Conservation (phyloP, 2,329 filamentous ascomycete species). For the Fusarium anthophilum region DNA sequence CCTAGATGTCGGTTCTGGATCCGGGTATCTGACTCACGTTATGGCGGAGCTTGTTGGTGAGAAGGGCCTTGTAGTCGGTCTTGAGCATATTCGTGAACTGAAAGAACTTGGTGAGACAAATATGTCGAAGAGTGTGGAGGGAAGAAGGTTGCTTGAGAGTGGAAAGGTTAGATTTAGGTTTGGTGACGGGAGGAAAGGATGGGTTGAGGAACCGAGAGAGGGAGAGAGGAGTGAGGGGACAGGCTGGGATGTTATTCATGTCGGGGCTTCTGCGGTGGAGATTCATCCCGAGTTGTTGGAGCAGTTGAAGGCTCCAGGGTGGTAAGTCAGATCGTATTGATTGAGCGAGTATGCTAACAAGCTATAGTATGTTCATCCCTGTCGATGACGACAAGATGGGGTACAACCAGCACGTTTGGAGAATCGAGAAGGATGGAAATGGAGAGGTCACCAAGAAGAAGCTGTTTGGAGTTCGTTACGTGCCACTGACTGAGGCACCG, state of each 20-base stretch:
- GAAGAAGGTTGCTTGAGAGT: constrained; percentile 66
- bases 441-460: constrained; percentile 69
- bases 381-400: constrained; percentile 65
- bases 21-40: constrained; percentile 88
- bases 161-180: constrained; percentile 77
- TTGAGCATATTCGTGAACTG: constrained; percentile 77
- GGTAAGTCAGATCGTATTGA: constrained; percentile 50
- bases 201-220: constrained; percentile 54
- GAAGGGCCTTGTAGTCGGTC: constrained; percentile 67
- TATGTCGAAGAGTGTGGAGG: constrained; percentile 70
- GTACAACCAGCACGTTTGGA: constrained; percentile 73
- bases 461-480: constrained; percentile 78
- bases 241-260: constrained; percentile 93
- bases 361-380: constrained; percentile 75
- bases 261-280: constrained; percentile 83
- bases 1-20: constrained; percentile 79
- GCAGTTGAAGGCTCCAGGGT: constrained; percentile 82
- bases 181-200: constrained; percentile 78
- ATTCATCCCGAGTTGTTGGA: constrained; percentile 77
- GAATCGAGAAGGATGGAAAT: constrained; percentile 75
- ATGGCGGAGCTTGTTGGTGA: constrained; percentile 78
- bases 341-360: constrained; percentile 14
- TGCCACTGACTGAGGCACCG: constrained; percentile 78
- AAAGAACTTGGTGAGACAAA: constrained; percentile 71
- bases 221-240: constrained; percentile 59